Evolutionary conservation across 139 green algal species (phyloP).

Genomic region (Chlorella sp.): DNA sequence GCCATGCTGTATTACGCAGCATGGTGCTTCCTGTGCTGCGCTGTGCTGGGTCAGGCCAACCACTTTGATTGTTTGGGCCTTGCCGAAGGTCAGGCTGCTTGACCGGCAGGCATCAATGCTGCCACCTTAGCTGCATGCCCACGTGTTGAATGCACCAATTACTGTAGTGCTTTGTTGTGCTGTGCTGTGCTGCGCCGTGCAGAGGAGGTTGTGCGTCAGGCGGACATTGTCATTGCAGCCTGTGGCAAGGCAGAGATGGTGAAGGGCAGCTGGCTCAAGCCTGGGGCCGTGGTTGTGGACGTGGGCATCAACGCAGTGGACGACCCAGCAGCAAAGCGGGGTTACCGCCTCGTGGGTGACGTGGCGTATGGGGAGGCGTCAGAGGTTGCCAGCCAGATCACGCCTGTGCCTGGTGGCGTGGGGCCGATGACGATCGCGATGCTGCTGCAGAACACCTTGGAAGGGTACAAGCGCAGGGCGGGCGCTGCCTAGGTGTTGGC

Average conservation of each 20-base stretch:
- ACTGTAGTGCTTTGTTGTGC: too few species aligned
- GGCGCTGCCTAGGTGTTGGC: too few species aligned
- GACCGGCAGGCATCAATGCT: too few species aligned
- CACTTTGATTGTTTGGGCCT: too few species aligned
- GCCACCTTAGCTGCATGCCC: too few species aligned
- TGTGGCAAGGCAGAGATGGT: constrained; percentile 76
- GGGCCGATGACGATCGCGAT: constrained; percentile 98
- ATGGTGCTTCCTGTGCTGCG: too few species aligned
- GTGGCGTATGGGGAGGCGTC: constrained; percentile 61
- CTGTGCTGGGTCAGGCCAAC: too few species aligned
- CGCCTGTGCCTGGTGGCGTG: constrained; percentile 92
- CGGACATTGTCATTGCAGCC: constrained; percentile 91
- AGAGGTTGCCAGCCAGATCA: constrained; percentile 72
- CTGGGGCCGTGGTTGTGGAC: constrained; percentile 87
- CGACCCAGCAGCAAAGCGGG: constrained; percentile 42
- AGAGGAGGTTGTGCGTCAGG: constrained; percentile 55
- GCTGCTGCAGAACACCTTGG: constrained; percentile 52
- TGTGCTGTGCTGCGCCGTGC: constrained; percentile 43
- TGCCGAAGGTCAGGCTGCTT: too few species aligned
- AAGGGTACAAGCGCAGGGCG: too few species aligned
- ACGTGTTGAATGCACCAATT: too few species aligned
- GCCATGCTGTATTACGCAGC: too few species aligned
- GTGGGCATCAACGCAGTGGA: constrained; percentile 94
- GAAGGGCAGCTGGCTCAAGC: constrained; percentile 89
- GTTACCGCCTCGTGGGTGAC: constrained; percentile 87